Evolutionary conservation across 495 filamentous ascomycete genomes (phyloP).

Genomic region (Friedmanniomyces endolithicus): DNA sequence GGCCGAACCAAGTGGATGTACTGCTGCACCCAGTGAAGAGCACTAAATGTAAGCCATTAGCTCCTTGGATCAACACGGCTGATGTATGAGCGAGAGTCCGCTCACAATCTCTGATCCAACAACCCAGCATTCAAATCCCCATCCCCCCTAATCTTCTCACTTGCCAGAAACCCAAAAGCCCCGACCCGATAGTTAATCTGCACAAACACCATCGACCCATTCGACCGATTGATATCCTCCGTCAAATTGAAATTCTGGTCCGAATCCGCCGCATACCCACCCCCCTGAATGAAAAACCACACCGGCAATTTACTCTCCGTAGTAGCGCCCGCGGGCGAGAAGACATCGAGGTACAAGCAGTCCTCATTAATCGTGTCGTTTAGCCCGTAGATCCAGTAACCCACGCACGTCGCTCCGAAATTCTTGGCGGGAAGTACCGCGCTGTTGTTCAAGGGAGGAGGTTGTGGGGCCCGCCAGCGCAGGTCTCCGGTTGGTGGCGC

Average conservation of each 20-base stretch:
- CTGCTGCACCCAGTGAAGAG: constrained; percentile 14
- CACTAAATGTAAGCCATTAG: background rate
- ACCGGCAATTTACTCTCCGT: constrained; percentile 47
- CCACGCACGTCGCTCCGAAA: constrained; percentile 3
- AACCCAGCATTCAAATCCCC: constrained; percentile 44
- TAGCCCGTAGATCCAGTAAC: background rate
- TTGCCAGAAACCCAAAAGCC: constrained; percentile 47
- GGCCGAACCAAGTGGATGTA: constrained; percentile 11
- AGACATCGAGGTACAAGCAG: constrained; percentile 41
- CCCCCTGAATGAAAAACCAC: constrained; percentile 60
- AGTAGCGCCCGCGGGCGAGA: constrained; percentile 45
- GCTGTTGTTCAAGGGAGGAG: constrained; percentile 3
- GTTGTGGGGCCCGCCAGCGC: constrained; percentile 11
- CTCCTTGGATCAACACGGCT: background rate
- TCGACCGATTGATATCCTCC: constrained; percentile 39
- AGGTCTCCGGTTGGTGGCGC: constrained; percentile 14
- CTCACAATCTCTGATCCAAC: constrained; percentile 27
- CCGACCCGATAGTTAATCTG: constrained; percentile 45
- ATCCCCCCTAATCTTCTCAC: constrained; percentile 52
- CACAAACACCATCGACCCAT: constrained; percentile 39
- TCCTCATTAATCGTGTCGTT: constrained; percentile 6
- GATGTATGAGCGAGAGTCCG: background rate
- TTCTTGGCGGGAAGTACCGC: background rate
- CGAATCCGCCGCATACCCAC: constrained; percentile 50
- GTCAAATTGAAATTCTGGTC: constrained; percentile 49